These are phyloP conservation scores for Dioscorea dumetorum DNA, from an alignment of 106 monocot species.

Conservation along the genomic window DNA sequence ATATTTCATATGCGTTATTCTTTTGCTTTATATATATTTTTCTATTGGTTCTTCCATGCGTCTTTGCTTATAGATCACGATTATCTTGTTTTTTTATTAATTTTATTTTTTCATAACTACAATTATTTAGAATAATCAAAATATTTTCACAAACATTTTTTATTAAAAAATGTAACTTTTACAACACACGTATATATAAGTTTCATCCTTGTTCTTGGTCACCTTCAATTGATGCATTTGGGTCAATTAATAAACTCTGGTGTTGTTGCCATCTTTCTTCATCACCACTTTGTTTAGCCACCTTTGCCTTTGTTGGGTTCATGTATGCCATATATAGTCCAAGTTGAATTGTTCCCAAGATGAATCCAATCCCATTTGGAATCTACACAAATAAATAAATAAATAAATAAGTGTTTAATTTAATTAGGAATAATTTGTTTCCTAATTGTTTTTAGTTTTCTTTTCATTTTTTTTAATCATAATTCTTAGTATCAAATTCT, in stretches of 20 bases:
- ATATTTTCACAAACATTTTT: not conserved
- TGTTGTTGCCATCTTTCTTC: slow-evolving; percentile 4
- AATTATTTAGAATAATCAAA: too few relatives aligned
- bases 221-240: not conserved
- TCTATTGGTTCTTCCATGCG: too few relatives aligned
- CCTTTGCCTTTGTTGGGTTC: not conserved
- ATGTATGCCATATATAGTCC: slow-evolving; percentile 1
- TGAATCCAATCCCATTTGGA: slow-evolving; percentile 4
- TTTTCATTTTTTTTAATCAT: too few relatives aligned
- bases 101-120: too few relatives aligned
- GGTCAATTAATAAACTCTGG: slow-evolving; percentile 1
- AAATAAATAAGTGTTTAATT: too few relatives aligned
- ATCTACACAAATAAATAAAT: not conserved
- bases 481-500: too few relatives aligned
- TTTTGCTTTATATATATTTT: too few relatives aligned
- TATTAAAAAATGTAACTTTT: not conserved
- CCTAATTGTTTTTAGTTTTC: too few relatives aligned
- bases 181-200: not conserved
- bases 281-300: not conserved
- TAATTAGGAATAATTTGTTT: too few relatives aligned
- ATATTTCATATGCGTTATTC: too few relatives aligned
- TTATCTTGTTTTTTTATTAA: too few relatives aligned
- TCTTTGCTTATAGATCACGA: too few relatives aligned
- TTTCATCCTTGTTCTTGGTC: slow-evolving; percentile 2
- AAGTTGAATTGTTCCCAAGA: slow-evolving; percentile 8